Conservation (phyloP, 2,329 filamentous ascomycete genomes). For the Colletotrichum orchidophilum region DNA sequence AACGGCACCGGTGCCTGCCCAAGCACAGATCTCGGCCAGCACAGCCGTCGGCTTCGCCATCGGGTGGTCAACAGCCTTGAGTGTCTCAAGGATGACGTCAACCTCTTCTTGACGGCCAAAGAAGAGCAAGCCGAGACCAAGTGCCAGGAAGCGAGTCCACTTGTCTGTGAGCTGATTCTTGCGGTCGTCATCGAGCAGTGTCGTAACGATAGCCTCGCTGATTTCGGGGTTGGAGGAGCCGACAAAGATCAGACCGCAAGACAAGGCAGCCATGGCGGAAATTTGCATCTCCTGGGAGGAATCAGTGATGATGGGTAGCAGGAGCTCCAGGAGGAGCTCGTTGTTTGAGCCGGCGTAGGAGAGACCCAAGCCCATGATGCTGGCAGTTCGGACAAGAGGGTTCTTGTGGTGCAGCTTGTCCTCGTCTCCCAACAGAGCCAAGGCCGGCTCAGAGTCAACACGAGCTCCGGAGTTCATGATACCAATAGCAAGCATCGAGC, state of each 20-base stretch:
- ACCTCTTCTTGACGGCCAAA: slow-evolving; percentile 98
- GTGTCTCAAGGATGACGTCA: slow-evolving; percentile 95
- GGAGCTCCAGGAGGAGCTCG: slow-evolving; percentile 83
- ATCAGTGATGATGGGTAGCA: slow-evolving; percentile 89
- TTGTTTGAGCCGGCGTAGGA: slow-evolving; percentile 96
- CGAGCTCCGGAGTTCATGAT: slow-evolving; percentile 95
- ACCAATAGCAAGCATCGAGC: slow-evolving; percentile 91
- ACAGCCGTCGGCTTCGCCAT: slow-evolving; percentile 97
- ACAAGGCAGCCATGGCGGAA: slow-evolving; percentile 93
- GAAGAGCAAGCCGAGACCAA: slow-evolving; percentile 92
- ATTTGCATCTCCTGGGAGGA: slow-evolving; percentile 91
- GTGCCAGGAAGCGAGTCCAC: slow-evolving; percentile 96
- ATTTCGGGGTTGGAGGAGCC: slow-evolving; percentile 92
- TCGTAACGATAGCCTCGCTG: slow-evolving; percentile 90
- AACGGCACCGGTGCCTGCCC: slow-evolving; percentile 96
- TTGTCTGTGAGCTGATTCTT: slow-evolving; percentile 94
- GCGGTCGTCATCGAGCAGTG: slow-evolving; percentile 92
- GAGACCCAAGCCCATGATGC: slow-evolving; percentile 95
- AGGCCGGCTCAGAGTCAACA: slow-evolving; percentile 87
- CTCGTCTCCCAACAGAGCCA: slow-evolving; percentile 84
- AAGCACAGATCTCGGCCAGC: slow-evolving; percentile 94
- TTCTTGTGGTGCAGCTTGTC: slow-evolving; percentile 84
- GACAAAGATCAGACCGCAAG: slow-evolving; percentile 90
- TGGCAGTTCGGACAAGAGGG: slow-evolving; percentile 79
- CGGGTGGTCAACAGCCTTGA: slow-evolving; percentile 96